Evolutionary conservation across 306 rosid species (phyloP).

Genomic region (Senna tora): DNA sequence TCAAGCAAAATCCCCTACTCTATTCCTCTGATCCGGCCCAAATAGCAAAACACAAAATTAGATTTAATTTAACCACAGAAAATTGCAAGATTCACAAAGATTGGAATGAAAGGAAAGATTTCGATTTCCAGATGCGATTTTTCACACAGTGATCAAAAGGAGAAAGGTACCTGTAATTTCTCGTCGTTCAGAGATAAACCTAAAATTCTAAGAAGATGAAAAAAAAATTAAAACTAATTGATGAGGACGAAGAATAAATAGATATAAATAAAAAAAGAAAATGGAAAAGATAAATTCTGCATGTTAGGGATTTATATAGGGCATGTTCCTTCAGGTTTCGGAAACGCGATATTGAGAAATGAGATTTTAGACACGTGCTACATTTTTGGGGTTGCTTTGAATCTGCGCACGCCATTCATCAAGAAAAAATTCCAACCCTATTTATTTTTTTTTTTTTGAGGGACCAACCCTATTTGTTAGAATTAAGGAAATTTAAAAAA

Average conservation of each 20-base stretch:
- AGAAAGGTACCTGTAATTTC: conserved; percentile 25
- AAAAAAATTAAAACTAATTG: background rate
- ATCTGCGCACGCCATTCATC: conserved; percentile 1
- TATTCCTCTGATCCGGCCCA: background rate
- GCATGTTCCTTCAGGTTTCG: background rate
- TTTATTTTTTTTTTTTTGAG: too few relatives aligned
- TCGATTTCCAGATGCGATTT: background rate
- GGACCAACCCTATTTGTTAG: background rate
- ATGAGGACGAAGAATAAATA: background rate
- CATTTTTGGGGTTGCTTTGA: background rate
- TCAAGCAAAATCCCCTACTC: background rate
- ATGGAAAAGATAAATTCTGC: background rate
- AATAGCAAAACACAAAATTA: background rate
- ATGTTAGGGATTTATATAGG: background rate
- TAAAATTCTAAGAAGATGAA: too few relatives aligned
- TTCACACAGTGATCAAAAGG: background rate
- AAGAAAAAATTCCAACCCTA: background rate
- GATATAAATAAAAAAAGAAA: background rate
- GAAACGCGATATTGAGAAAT: background rate
- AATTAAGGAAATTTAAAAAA: background rate
- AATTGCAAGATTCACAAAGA: background rate
- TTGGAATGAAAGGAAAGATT: background rate
- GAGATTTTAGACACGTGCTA: background rate
- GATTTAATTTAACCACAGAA: conserved; percentile 6
- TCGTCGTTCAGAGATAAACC: background rate